phyloP scores from a whole-genome alignment of 176 grass and related monocot species.

The Zea luxurians region DNA sequence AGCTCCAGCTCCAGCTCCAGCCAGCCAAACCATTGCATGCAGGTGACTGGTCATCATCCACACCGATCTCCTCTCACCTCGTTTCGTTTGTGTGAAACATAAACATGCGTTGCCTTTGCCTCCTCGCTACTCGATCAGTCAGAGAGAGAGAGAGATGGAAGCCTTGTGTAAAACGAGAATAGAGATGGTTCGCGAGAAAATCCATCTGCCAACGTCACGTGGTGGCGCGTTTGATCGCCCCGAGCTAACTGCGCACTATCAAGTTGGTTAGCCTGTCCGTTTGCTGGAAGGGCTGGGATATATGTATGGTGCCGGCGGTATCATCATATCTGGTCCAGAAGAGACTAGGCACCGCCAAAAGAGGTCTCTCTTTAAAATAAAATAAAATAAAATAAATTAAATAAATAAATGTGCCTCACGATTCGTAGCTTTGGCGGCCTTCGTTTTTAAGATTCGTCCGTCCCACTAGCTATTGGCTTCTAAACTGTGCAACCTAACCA shows the following conservation, averaged over 20 bases:
- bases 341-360: constrained; percentile 31
- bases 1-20: neutral
- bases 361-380: neutral
- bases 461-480: neutral
- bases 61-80: neutral
- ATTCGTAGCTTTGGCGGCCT: constrained; percentile 7
- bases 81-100: constrained; percentile 5
- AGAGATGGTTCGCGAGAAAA: no score
- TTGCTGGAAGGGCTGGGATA: neutral
- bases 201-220: constrained; percentile 15
- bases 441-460: neutral
- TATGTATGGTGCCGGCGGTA: neutral
- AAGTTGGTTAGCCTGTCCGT: constrained; percentile 34
- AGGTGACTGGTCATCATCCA: constrained; percentile 25
- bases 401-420: neutral
- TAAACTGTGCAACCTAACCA: neutral
- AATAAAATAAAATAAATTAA: neutral
- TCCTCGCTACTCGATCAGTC: neutral
- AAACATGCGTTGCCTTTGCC: constrained; percentile 8
- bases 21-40: constrained; percentile 30
- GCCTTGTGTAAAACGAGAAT: constrained; percentile 44
- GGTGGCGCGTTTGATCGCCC: constrained; percentile 18
- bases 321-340: constrained; percentile 22
- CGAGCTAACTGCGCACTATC: constrained; percentile 21
- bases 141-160: neutral